A percentile compares a stretch with the other conserved stretches of the same genome.
Conservation (phyloP, 345 rosid genomes). For the Heritiera fomes region DNA sequence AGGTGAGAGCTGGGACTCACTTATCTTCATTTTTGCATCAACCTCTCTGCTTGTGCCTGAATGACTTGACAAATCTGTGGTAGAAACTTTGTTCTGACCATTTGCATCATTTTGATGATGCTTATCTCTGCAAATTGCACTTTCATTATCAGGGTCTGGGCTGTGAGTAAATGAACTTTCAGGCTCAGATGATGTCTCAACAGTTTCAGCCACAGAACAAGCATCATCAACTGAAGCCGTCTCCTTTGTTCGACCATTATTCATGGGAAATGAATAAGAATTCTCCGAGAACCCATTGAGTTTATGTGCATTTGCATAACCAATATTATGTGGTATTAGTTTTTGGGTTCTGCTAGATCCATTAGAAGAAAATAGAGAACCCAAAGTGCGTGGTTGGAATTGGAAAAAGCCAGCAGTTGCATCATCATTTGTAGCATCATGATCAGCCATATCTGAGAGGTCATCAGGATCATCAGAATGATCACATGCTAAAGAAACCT, state of each 20-base stretch:
- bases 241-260: slow-evolving; percentile 43
- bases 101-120: slow-evolving; percentile 23
- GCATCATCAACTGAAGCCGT: slow-evolving; percentile 48
- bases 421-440: slow-evolving; percentile 59
- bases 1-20: slow-evolving; percentile 37
- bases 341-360: slow-evolving; percentile 50
- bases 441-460: slow-evolving; percentile 66
- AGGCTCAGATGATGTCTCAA: slow-evolving; percentile 47
- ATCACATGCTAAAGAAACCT: slow-evolving; percentile 53
- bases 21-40: slow-evolving; percentile 29
- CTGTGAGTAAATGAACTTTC: slow-evolving; percentile 47
- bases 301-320: slow-evolving; percentile 39
- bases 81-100: slow-evolving; percentile 16
- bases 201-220: slow-evolving; percentile 48
- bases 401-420: slow-evolving; percentile 69
- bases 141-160: slow-evolving; percentile 34
- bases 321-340: slow-evolving; percentile 33
- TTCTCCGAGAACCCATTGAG: slow-evolving; percentile 40
- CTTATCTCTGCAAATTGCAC: slow-evolving; percentile 24
- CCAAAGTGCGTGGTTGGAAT: slow-evolving; percentile 69
- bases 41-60: slow-evolving; percentile 41
- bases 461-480: slow-evolving; percentile 80
- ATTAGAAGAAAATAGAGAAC: slow-evolving; percentile 58
- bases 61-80: slow-evolving; percentile 27
- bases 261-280: slow-evolving; percentile 42